A percentile compares a stretch with the other conserved stretches of the same genome.
Conservation (phyloP, 139 green algal species). For the Tetraselmis chui region DNA sequence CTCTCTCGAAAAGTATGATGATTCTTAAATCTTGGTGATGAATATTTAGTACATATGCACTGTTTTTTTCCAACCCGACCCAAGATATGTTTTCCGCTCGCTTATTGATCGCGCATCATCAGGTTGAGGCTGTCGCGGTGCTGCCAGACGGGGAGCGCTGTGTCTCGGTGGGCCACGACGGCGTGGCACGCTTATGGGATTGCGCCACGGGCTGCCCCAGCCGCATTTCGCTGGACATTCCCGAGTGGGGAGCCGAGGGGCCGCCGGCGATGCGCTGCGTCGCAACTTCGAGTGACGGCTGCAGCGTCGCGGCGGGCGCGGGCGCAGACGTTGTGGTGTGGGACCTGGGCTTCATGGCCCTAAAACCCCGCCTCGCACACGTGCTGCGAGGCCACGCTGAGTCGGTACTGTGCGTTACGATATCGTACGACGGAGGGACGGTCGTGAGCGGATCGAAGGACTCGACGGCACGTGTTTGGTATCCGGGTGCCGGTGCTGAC, state of each 20-base stretch:
- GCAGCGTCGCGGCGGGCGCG: background rate
- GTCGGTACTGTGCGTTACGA: background rate
- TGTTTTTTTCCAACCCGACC: too few relatives aligned
- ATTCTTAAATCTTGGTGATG: too few relatives aligned
- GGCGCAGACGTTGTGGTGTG: background rate
- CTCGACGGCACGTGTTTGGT: background rate
- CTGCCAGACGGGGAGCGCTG: background rate
- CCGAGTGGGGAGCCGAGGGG: background rate
- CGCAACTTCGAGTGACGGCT: background rate
- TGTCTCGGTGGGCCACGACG: background rate
- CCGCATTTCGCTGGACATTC: background rate
- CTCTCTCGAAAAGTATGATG: too few relatives aligned
- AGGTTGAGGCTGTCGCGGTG: background rate
- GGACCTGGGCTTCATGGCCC: background rate
- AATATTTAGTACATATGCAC: too few relatives aligned
- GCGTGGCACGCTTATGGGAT: background rate
- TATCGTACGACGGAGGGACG: background rate
- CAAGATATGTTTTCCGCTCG: too few relatives aligned
- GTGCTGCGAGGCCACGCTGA: background rate
- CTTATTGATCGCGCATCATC: too few relatives aligned
- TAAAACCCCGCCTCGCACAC: background rate
- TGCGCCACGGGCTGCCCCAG: background rate
- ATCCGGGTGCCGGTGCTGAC: background rate
- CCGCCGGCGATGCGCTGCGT: background rate
- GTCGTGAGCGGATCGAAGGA: background rate